Conservation (phyloP, 2,329 filamentous ascomycete species). For the Sclerotinia subarctica region DNA sequence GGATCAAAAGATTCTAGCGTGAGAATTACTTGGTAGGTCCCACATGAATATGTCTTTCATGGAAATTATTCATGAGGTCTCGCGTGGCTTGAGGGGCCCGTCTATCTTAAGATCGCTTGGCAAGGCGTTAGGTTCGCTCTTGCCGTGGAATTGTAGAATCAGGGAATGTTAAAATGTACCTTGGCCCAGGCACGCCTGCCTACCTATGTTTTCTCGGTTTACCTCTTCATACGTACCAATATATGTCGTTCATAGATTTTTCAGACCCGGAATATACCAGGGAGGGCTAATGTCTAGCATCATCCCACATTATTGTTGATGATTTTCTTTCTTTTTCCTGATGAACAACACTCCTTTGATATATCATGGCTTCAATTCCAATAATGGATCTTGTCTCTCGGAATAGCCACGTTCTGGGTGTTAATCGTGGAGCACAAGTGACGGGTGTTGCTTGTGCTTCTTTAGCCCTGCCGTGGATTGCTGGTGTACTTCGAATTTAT, state of each 20-base stretch:
- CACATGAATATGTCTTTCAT: background rate
- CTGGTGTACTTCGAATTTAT: slow-evolving; percentile 34
- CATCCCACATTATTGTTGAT: background rate
- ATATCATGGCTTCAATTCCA: background rate
- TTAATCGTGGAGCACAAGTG: slow-evolving; percentile 32
- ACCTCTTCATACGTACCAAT: background rate
- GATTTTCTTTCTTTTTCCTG: background rate
- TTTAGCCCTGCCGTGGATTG: slow-evolving; percentile 39
- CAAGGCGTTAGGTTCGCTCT: slow-evolving; percentile 1
- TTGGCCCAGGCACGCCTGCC: background rate
- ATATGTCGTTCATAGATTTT: background rate
- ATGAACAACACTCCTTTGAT: slow-evolving; percentile 1
- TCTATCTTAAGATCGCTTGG: background rate
- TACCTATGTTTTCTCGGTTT: background rate
- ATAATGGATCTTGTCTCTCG: background rate
- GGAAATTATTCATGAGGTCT: background rate
- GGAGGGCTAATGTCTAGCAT: background rate
- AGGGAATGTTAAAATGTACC: background rate
- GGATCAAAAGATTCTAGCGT: background rate
- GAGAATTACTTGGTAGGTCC: background rate
- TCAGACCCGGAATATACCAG: background rate
- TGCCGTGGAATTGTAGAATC: background rate
- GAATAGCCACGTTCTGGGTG: background rate
- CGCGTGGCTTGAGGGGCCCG: background rate
- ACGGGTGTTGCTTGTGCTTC: slow-evolving; percentile 39